Percentiles rank a stretch among this genome's conserved stretches.
Conservation (phyloP, 345 rosid genomes). For the Cardamine occulta region DNA sequence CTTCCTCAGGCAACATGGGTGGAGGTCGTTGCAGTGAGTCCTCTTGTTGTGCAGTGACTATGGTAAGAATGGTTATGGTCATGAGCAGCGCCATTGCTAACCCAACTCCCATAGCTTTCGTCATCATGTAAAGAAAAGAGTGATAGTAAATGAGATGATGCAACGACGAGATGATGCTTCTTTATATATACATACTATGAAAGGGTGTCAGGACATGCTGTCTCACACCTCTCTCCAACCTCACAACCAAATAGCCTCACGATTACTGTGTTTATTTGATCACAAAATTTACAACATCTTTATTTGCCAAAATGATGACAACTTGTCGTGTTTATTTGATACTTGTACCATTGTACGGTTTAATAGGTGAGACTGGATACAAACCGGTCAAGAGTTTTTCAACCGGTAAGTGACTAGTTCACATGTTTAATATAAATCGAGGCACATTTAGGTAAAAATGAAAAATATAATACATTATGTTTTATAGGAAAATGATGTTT, state of each 20-base stretch:
- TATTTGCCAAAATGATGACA: neutral
- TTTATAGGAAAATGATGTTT: too few relatives aligned
- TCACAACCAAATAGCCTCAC: conserved; percentile 30
- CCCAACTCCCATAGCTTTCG: conserved; percentile 20
- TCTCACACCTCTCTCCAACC: conserved; percentile 40
- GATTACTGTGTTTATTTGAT: conserved; percentile 20
- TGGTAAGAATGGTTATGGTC: conserved; percentile 23
- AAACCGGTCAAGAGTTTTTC: neutral
- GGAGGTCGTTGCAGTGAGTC: conserved; percentile 37
- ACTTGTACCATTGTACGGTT: neutral
- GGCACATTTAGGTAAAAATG: too few relatives aligned
- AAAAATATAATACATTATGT: too few relatives aligned
- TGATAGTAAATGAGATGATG: neutral
- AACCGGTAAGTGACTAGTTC: neutral
- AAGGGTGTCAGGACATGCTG: conserved; percentile 24
- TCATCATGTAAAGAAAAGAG: conserved; percentile 13
- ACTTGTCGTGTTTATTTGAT: neutral
- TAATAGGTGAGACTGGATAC: neutral
- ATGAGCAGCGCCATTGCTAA: conserved; percentile 20
- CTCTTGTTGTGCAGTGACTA: conserved; percentile 41
- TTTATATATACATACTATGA: conserved; percentile 11
- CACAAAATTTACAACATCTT: neutral
- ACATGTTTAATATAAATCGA: too few relatives aligned
- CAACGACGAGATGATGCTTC: conserved; percentile 17
- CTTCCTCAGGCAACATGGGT: conserved; percentile 42